Conservation (phyloP, 768 basidiomycete genomes). For the Naganishia vaughanmartiniae region DNA sequence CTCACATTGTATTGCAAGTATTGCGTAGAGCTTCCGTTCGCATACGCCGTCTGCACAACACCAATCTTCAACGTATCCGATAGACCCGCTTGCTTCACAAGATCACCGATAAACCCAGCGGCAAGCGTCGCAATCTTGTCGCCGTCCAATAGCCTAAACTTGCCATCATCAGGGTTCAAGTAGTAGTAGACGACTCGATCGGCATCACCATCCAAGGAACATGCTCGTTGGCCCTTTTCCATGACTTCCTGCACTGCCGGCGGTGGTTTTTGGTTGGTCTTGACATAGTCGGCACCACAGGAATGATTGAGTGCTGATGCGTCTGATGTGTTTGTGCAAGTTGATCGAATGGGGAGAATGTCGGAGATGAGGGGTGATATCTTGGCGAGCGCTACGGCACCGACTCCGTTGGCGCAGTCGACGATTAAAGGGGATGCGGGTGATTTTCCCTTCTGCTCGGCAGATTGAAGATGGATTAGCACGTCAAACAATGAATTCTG, state of each 20-base stretch:
- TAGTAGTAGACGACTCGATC: slow-evolving; percentile 97
- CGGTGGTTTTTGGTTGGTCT: slow-evolving; percentile 83
- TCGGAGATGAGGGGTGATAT: slow-evolving; percentile 60
- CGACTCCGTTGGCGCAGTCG: slow-evolving; percentile 99
- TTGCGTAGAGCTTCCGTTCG: slow-evolving; percentile 93
- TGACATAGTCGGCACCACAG: slow-evolving; percentile 96
- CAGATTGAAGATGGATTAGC: slow-evolving; percentile 22
- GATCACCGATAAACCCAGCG: slow-evolving; percentile 85
- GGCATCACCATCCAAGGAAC: slow-evolving; percentile 95
- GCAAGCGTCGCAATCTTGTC: slow-evolving; percentile 96
- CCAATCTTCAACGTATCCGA: slow-evolving; percentile 77
- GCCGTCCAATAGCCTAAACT: slow-evolving; percentile 91
- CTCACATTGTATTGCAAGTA: slow-evolving; percentile 72
- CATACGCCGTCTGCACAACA: slow-evolving; percentile 97
- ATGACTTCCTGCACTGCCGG: slow-evolving; percentile 55
- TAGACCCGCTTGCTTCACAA: slow-evolving; percentile 79
- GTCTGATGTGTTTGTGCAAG: slow-evolving; percentile 66
- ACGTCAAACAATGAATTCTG: not conserved
- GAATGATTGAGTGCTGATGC: slow-evolving; percentile 74
- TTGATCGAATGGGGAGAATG: slow-evolving; percentile 62
- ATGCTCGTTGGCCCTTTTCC: slow-evolving; percentile 73
- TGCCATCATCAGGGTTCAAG: slow-evolving; percentile 54
- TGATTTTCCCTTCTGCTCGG: slow-evolving; percentile 40
- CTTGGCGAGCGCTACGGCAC: slow-evolving; percentile 66
- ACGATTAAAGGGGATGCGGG: slow-evolving; percentile 65